Base-by-base conservation (phyloP, 805 yeast genomes). In the Diddensiella transvaalensis region DNA sequence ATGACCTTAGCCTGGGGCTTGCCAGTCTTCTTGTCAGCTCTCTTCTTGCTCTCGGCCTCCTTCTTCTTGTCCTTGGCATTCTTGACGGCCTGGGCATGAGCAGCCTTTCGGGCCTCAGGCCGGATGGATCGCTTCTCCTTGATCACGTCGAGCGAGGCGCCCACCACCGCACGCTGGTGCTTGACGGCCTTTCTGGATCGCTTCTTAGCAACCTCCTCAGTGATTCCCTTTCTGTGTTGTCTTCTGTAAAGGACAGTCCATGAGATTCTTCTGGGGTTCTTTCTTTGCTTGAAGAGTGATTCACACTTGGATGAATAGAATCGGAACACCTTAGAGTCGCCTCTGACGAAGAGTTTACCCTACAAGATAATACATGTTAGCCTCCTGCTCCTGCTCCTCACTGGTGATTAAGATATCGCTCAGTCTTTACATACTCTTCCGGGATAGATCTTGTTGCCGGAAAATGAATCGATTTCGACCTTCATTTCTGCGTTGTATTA, bases 201-300 rank as follows among this genome's bases (percentile, higher is more conserved):
- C 85, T 87, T 95, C 86, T 88, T 93, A 75, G 95, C 67, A 65
- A 86, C 87, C 81, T 93, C 99, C 83, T 93, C 99, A 70, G 96
- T 83, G 73, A 91, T 82, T 81, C 99, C 99, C 82, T 93, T 93
- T 86, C 88, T 89, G 95, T 93, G 98, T 80, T 91, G 96, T 80
- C 96, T 87, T 85, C 99, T 91, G 91, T 80, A 93, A 69, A 93
- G 83, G 70, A 91, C 97, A 64, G 99, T 93, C 99, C 99, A 93
- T 61, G 98, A 83, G 74, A 93, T 83, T 84, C 96, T 87, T 85
- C 99, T 90, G 80, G 99, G 99, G 90, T 93, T 93, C 95, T 93
- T 93, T 85, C 97, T 89, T 83, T 93, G 99, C 72, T 84, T 83
- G 93, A 93, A 93, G 71, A 93, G 85, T 73, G 98, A 89, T 69